These are phyloP conservation scores for Tuber calosporum DNA, from an alignment of 495 filamentous ascomycete genomes.

Conservation along the genomic window DNA sequence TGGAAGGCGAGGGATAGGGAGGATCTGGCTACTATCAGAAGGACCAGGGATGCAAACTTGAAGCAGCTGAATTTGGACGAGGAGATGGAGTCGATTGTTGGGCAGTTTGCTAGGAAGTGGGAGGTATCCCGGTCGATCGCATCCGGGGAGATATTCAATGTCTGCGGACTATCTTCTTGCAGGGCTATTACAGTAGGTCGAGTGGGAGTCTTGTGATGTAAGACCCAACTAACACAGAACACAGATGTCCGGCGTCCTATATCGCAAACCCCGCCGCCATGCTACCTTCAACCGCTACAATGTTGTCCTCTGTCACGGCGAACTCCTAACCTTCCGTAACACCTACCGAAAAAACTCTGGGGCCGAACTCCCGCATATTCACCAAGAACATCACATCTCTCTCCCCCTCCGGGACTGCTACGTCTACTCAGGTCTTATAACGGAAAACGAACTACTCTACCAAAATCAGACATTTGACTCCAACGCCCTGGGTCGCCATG, in stretches of 20 bases:
- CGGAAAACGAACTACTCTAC: conserved; percentile 62
- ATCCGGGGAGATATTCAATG: conserved; percentile 60
- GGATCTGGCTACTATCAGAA: conserved; percentile 54
- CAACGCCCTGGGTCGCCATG: conserved; percentile 58
- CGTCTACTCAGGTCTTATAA: conserved; percentile 62
- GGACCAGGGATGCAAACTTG: conserved; percentile 55
- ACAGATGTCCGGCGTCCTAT: conserved; percentile 59
- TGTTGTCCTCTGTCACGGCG: conserved; percentile 58
- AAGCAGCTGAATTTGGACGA: conserved; percentile 62
- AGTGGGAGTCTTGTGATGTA: not conserved
- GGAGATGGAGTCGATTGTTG: conserved; percentile 60
- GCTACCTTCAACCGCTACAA: conserved; percentile 56
- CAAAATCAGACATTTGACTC: conserved; percentile 63
- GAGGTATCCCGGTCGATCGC: conserved; percentile 62
- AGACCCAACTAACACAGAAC: not conserved
- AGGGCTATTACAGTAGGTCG: conserved; percentile 54
- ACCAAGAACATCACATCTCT: conserved; percentile 54
- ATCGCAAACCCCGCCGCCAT: conserved; percentile 60
- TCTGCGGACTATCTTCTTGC: conserved; percentile 61
- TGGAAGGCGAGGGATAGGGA: conserved; percentile 56
- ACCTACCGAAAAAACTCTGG: conserved; percentile 55
- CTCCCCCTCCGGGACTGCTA: conserved; percentile 64
- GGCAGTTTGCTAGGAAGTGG: conserved; percentile 66
- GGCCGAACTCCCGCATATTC: conserved; percentile 54
- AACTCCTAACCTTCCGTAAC: conserved; percentile 57